Base-by-base conservation (phyloP, 768 basidiomycete species). In the Phylloporus sp. region DNA sequence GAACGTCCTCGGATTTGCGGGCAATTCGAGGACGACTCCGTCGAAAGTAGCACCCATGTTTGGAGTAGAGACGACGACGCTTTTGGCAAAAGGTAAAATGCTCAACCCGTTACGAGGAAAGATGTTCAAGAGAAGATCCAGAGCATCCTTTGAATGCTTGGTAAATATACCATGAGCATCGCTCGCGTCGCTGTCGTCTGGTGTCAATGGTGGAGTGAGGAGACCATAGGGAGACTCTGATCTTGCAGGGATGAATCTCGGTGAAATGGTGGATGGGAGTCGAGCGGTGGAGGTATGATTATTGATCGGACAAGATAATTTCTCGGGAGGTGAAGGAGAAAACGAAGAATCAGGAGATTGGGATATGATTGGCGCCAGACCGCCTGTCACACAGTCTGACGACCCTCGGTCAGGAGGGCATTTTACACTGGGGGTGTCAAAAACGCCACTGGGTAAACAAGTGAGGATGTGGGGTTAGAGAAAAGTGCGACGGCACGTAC, bases 351-450 rank as follows among this genome's bases (percentile, higher is more conserved):
- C 53, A 48, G 72, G 69, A 56, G 71, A 66, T 68, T 70, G 67
- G 62, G 78, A 72, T 59, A 73, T 69, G 52, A 67, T 69, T 64
- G 75, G 73, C 89, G 87, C 79, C 83, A 79, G 78, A 74, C 82
- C 78, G 86, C 79, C 90, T 92, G 85, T 92, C 90, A 92, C 90
- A 80, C 87, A 84, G 78, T 79, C 81, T 76, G 81, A 83, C 88
- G 90, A 92, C 90, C 90, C 90, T 86, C 90, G 64, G 65, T 88
- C 84, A 59, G 88, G 89, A 88, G 89, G 90, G 90, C 90, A 92
- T 92, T 92, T 92, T 55, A 70, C 71, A 62, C 78, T 83, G 58
- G 89, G 87, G 77, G 73, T 76, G 89, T 92, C 90, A 92, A 92
- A 92, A 90, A 73, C 89, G 84, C 90, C 90, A 92, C 90, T 90